Conservation (phyloP, 805 yeast genomes). For the Saccharomycopsis microspora region DNA sequence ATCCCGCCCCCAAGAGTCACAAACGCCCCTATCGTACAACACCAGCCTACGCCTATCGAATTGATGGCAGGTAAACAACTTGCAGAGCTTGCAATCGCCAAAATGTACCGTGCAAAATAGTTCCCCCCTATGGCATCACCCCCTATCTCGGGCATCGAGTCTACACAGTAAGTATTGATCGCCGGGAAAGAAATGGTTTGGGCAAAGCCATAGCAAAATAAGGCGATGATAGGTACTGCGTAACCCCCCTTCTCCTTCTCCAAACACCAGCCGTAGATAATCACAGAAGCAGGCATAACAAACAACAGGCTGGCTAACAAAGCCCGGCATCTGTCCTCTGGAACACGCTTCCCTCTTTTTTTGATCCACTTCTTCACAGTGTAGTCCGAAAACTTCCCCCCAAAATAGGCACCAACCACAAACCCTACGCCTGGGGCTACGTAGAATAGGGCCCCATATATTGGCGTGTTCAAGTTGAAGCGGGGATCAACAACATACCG, state of each 20-base stretch:
- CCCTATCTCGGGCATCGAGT: slow-evolving; percentile 39
- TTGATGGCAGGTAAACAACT: slow-evolving; percentile 35
- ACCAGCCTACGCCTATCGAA: slow-evolving; percentile 46
- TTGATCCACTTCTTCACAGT: slow-evolving; percentile 32
- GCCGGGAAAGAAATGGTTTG: slow-evolving; percentile 44
- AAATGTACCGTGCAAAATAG: slow-evolving; percentile 37
- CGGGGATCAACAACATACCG: slow-evolving; percentile 45
- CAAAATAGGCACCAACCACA: slow-evolving; percentile 35
- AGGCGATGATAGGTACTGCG: slow-evolving; percentile 38
- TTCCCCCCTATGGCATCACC: slow-evolving; percentile 49
- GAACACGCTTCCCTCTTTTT: slow-evolving; percentile 31
- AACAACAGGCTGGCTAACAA: slow-evolving; percentile 30
- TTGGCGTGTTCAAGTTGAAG: slow-evolving; percentile 35
- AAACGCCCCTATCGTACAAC: slow-evolving; percentile 37
- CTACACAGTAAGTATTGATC: slow-evolving; percentile 47
- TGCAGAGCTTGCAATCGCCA: slow-evolving; percentile 41
- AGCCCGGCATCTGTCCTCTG: slow-evolving; percentile 41
- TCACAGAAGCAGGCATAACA: slow-evolving; percentile 31
- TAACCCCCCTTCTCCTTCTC: slow-evolving; percentile 40
- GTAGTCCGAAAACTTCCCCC: slow-evolving; percentile 42
- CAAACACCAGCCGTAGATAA: slow-evolving; percentile 45
- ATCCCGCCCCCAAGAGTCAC: slow-evolving; percentile 29
- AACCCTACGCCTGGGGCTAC: slow-evolving; percentile 49
- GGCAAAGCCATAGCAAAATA: slow-evolving; percentile 37
- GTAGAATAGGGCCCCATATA: slow-evolving; percentile 41